Evolutionary conservation across 176 grass and related monocot species (phyloP).

Genomic region (Paspalum notatum): DNA sequence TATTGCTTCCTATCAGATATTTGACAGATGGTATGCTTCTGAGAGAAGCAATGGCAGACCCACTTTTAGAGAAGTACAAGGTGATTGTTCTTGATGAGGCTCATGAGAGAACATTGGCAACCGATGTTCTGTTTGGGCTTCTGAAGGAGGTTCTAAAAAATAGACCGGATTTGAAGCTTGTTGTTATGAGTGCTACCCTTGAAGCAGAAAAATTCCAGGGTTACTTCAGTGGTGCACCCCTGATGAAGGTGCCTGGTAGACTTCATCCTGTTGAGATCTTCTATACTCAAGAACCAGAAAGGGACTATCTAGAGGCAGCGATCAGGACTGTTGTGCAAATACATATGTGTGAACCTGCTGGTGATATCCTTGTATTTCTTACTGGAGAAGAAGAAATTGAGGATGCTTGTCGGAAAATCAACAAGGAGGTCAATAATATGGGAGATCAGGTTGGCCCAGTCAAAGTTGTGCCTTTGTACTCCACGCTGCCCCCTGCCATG

Average conservation of each 20-base stretch:
- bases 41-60: slow-evolving; percentile 99
- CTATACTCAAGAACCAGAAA: slow-evolving; percentile 97
- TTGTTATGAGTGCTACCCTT: slow-evolving; percentile 96
- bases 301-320: slow-evolving; percentile 92
- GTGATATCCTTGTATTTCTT: slow-evolving; percentile 97
- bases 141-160: slow-evolving; percentile 91
- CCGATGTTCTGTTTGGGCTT: slow-evolving; percentile 96
- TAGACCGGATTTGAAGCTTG: slow-evolving; percentile 84
- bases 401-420: slow-evolving; percentile 95
- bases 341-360: slow-evolving; percentile 77
- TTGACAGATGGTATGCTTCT: slow-evolving; percentile 99
- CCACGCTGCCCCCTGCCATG: slow-evolving; percentile 79
- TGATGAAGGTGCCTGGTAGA: slow-evolving; percentile 91
- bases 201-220: slow-evolving; percentile 95
- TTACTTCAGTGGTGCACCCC: slow-evolving; percentile 77
- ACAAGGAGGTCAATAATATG: slow-evolving; percentile 89
- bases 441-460: slow-evolving; percentile 96
- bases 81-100: slow-evolving; percentile 98
- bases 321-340: slow-evolving; percentile 95
- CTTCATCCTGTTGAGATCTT: slow-evolving; percentile 98
- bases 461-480: slow-evolving; percentile 91
- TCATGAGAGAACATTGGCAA: slow-evolving; percentile 91
- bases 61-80: slow-evolving; percentile 94
- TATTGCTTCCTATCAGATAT: slow-evolving; percentile 98
- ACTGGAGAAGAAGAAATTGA: slow-evolving; percentile 99